Evolutionary conservation across 2,329 filamentous ascomycete genomes (phyloP), one percentile per base, ranked within the genome.

Genomic region (Verticillium nonalfalfae): DNA sequence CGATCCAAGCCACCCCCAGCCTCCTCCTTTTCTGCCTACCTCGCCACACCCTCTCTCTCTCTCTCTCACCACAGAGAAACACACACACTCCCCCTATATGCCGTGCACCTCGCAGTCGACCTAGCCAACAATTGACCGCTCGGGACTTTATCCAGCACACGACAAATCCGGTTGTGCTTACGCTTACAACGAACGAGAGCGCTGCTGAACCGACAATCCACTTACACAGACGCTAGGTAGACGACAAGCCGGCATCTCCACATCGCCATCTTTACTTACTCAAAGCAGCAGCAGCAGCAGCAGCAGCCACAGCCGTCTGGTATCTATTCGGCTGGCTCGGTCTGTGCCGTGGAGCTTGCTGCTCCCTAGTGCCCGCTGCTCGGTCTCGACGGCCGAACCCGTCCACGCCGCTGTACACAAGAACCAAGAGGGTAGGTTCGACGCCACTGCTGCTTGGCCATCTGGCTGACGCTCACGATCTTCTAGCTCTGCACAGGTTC

Each of bases 11-110:
- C 57, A 52, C 64, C 26, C 26, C 64, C 64, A 65, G 59, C 64
- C 64, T 64, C 64, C 61, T 58, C 60, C 59, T 64, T 65, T 65
- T 63, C 59, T 26, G 62, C 45, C 45, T 50, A 18, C n/a, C n/a
- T 50, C 21, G 45, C 45, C 45, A 50, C 45, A 50, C 45, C 26
- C n/a, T n/a, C n/a, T n/a, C 26, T 26, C 26, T 2, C 1, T 26
- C 26, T 26, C 26, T 26, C 26, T 3, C 26, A 26, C 26, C 26
- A 26, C 26, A 26, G 26, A 4, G 4, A 26, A 3, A 10, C 35
- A 36, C 45, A 11, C 45, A n/a, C 21, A 50, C 21, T 7, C 45
- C 45, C 45, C 18, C 45, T 50, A 50, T 50, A 50, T 58, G 59
- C 59, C 54, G 58, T 52, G 61, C 60, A 50, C 45, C 45, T 21